Conservation (phyloP, 805 yeast species). For the Metschnikowia gruessii region DNA sequence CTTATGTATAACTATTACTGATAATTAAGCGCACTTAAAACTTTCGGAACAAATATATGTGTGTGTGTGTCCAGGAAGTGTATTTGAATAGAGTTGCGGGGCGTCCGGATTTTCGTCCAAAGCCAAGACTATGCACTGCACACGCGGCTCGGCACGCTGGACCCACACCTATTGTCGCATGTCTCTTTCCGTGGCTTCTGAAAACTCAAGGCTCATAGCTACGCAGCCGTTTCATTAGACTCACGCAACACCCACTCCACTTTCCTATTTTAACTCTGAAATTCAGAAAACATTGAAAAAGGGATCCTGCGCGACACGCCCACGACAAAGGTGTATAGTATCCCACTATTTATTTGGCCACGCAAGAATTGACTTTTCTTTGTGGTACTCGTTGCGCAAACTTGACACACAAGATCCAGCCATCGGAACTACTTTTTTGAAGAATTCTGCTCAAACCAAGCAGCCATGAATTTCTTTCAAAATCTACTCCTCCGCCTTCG, state of each 20-base stretch:
- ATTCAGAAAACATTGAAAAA: not conserved
- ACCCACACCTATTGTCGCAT: not conserved
- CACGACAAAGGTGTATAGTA: no score
- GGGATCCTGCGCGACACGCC: no score
- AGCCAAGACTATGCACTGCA: not conserved
- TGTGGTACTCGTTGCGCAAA: not conserved
- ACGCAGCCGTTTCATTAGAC: not conserved
- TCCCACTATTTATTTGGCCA: no score
- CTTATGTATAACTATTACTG: no score
- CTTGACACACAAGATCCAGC: not conserved
- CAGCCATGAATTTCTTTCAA: conserved; percentile 11
- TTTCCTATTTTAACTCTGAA: not conserved
- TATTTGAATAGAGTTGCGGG: no score
- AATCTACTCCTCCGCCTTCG: conserved; percentile 14
- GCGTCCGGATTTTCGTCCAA: not conserved
- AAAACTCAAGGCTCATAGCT: not conserved
- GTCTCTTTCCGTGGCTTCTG: not conserved
- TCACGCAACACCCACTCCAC: conserved; percentile 4
- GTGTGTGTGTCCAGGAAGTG: no score
- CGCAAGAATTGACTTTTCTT: not conserved
- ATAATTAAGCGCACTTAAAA: no score
- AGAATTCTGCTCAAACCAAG: not conserved
- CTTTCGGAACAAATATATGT: no score
- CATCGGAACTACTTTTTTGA: no score
- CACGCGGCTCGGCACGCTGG: not conserved